phyloP scores from a whole-genome alignment of 139 green algal genomes.

The Chlamydomonas applanata region DNA sequence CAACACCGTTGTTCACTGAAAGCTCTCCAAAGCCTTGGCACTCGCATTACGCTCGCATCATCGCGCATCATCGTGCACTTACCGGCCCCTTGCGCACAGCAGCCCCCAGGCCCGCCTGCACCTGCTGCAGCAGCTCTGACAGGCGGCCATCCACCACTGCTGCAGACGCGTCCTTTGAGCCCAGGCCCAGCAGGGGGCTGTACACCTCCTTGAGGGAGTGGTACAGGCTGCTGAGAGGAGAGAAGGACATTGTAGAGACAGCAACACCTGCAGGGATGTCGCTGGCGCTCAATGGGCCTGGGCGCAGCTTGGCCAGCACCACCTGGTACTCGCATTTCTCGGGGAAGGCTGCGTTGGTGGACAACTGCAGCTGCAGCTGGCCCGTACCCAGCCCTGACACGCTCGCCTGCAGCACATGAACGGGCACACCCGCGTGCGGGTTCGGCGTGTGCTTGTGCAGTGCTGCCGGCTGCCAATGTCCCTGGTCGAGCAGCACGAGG shows the following conservation, averaged over 20 bases:
- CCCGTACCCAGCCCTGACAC: slow-evolving; percentile 46
- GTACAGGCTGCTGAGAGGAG: slow-evolving; percentile 57
- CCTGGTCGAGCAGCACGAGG: too few species aligned
- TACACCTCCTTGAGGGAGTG: slow-evolving; percentile 57
- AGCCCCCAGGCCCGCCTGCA: slow-evolving; percentile 58
- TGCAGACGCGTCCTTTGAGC: background rate
- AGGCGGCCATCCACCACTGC: slow-evolving; percentile 38
- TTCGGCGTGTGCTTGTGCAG: background rate
- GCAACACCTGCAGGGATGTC: slow-evolving; percentile 53
- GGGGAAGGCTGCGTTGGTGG: slow-evolving; percentile 42
- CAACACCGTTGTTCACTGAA: too few species aligned
- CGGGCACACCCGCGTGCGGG: background rate
- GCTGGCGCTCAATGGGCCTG: slow-evolving; percentile 22
- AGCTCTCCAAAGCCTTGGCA: too few species aligned
- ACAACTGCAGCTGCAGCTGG: slow-evolving; percentile 48
- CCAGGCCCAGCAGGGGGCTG: slow-evolving; percentile 38
- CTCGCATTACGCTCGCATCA: too few species aligned
- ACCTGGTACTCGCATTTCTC: slow-evolving; percentile 57
- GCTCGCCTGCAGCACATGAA: slow-evolving; percentile 39
- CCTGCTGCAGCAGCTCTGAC: slow-evolving; percentile 52
- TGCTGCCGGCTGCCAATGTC: background rate
- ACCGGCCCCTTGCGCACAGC: slow-evolving; percentile 38
- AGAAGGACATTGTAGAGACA: slow-evolving; percentile 48
- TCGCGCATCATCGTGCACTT: background rate
- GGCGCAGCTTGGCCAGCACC: slow-evolving; percentile 48